These are phyloP conservation scores for Penicillium cataractarum DNA, from an alignment of 495 filamentous ascomycete species.

Conservation along the genomic window DNA sequence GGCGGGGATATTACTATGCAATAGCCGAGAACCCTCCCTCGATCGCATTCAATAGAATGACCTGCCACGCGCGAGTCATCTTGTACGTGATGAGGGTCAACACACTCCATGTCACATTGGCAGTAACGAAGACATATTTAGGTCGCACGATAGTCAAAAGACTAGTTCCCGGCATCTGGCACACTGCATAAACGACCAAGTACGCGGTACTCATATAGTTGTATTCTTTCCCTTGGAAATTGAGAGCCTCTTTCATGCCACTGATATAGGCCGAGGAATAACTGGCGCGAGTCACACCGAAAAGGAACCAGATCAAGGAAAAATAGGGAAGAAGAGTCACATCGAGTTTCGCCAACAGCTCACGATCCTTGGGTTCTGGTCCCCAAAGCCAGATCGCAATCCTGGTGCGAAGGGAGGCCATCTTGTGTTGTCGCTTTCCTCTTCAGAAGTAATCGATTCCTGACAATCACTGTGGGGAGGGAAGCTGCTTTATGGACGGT, in stretches of 20 bases:
- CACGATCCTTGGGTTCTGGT: slow-evolving; percentile 30
- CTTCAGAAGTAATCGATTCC: neutral
- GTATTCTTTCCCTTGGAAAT: slow-evolving; percentile 41
- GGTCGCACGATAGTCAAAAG: slow-evolving; percentile 35
- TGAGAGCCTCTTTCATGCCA: slow-evolving; percentile 40
- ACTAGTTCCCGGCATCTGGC: slow-evolving; percentile 41
- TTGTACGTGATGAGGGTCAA: slow-evolving; percentile 39
- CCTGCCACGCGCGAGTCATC: slow-evolving; percentile 40
- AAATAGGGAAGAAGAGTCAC: slow-evolving; percentile 40
- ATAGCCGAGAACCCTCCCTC: slow-evolving; percentile 42
- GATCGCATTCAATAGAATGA: slow-evolving; percentile 39
- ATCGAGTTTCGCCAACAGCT: slow-evolving; percentile 35
- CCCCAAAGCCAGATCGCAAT: slow-evolving; percentile 38
- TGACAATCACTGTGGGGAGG: neutral
- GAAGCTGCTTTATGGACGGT: neutral
- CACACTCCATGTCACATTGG: slow-evolving; percentile 39
- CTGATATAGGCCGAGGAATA: slow-evolving; percentile 45
- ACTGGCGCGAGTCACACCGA: slow-evolving; percentile 41
- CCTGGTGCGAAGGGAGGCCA: slow-evolving; percentile 17
- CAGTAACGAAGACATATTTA: slow-evolving; percentile 40
- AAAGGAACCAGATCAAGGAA: slow-evolving; percentile 42
- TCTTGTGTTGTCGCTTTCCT: slow-evolving; percentile 2
- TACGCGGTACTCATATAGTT: slow-evolving; percentile 47
- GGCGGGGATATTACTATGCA: slow-evolving; percentile 31
- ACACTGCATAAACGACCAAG: slow-evolving; percentile 42